Conservation (phyloP, 2,329 filamentous ascomycete species). For the Hortaea werneckii region DNA sequence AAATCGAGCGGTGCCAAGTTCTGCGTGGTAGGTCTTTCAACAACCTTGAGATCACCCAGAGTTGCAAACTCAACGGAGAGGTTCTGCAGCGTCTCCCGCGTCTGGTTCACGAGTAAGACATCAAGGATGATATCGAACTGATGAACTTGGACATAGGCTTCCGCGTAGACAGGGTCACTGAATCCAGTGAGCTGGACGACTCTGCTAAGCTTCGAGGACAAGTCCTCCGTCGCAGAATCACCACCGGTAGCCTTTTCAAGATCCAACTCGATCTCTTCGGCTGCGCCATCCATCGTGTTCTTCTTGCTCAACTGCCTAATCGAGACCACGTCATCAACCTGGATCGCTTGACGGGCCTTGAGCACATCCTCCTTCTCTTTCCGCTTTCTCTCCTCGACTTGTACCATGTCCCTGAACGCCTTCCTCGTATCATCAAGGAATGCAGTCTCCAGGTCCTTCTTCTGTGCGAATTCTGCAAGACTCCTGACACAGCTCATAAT, state of each 20-base stretch:
- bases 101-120: constrained; percentile 94
- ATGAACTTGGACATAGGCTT: constrained; percentile 96
- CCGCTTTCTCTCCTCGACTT: constrained; percentile 94
- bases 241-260: constrained; percentile 90
- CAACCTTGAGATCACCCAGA: constrained; percentile 91
- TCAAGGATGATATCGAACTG: constrained; percentile 98
- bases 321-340: constrained; percentile 87
- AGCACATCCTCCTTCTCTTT: constrained; percentile 88
- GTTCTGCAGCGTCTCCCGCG: constrained; percentile 90
- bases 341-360: constrained; percentile 85
- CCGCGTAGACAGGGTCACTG: constrained; percentile 96
- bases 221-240: constrained; percentile 71
- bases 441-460: constrained; percentile 81
- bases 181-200: constrained; percentile 97
- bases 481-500: constrained; percentile 97
- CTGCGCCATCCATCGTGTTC: constrained; percentile 61
- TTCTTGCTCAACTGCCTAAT: constrained; percentile 93
- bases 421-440: constrained; percentile 92
- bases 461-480: constrained; percentile 77
- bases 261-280: constrained; percentile 79
- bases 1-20: constrained; percentile 94
- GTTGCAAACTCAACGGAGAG: constrained; percentile 98
- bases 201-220: constrained; percentile 86
- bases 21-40: constrained; percentile 90
- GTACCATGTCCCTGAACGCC: constrained; percentile 94